phyloP scores from a whole-genome alignment of 768 basidiomycete genomes.

The Leccinum subtestaceum region DNA sequence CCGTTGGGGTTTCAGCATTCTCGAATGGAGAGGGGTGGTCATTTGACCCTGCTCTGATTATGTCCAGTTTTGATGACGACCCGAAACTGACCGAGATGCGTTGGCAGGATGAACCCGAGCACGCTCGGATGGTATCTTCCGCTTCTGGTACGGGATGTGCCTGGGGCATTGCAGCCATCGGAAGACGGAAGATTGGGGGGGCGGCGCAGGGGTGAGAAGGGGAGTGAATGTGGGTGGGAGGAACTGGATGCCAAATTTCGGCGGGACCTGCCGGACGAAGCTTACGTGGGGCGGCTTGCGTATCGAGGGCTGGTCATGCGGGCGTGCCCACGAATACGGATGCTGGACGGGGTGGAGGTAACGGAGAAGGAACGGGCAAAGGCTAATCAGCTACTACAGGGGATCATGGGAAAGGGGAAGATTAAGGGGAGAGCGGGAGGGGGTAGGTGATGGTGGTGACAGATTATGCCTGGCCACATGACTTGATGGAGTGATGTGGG shows the following conservation, averaged over 20 bases:
- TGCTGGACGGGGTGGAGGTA: slow-evolving; percentile 86
- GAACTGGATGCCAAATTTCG: slow-evolving; percentile 85
- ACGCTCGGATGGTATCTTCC: slow-evolving; percentile 96
- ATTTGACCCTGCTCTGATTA: neutral
- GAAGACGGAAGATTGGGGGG: slow-evolving; percentile 32
- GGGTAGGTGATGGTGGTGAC: slow-evolving; percentile 18
- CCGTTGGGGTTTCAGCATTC: slow-evolving; percentile 12
- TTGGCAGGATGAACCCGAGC: slow-evolving; percentile 86
- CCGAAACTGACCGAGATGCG: slow-evolving; percentile 26
- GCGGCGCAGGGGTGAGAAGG: slow-evolving; percentile 32
- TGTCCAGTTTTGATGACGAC: slow-evolving; percentile 12
- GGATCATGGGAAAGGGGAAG: slow-evolving; percentile 45
- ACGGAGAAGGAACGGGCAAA: slow-evolving; percentile 83
- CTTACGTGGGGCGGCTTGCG: slow-evolving; percentile 81
- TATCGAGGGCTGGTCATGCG: slow-evolving; percentile 90
- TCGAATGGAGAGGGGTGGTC: slow-evolving; percentile 2
- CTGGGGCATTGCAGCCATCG: slow-evolving; percentile 65
- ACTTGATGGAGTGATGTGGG: slow-evolving; percentile 16
- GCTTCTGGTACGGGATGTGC: slow-evolving; percentile 66
- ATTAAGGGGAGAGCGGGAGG: slow-evolving; percentile 29
- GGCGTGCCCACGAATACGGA: slow-evolving; percentile 58
- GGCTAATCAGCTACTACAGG: slow-evolving; percentile 64
- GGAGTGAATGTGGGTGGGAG: slow-evolving; percentile 51
- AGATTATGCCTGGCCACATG: slow-evolving; percentile 33
- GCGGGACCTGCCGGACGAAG: slow-evolving; percentile 83